Base-by-base conservation (phyloP, 441 rosid genomes). In the Monsonia emarginata region DNA sequence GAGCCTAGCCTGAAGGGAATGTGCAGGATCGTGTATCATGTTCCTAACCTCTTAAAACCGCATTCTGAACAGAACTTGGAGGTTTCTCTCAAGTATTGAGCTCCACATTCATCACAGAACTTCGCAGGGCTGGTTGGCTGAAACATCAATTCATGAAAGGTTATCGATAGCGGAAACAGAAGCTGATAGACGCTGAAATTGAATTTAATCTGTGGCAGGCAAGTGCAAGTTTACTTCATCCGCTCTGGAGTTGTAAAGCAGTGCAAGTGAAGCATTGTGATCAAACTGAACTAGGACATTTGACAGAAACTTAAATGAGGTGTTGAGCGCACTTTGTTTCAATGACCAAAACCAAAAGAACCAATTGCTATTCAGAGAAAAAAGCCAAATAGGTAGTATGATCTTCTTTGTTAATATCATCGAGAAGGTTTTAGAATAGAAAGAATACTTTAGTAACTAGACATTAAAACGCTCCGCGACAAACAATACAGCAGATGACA, bases 11-110 rank as follows among this genome's bases (percentile, higher is more conserved):
- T 19, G 25, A 8, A 50, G 61, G 28, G 42, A 19, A 18, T 28
- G 14, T 65, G 27, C 19, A 30, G 3, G 22, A 7, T 57, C 32
- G 10, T 40, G 19, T 30, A 24, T 82, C 83, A 88, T 2, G 76
- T 80, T 70, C 97, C 97, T 70, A 87, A 70, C 74, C 98, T 84
- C 83, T 93, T 93, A 31, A 82, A 66, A 13, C 98, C 98, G 61
- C 98, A 93, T 76, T 90, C 96, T 0, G 92, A 90, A 80, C 98
- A 89, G 81, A 87, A 93, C 70, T 93, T 90, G 34, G 97, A 93
- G 44, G 91, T 86, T 64, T 93, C 98, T 81, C 97, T 86, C 52
- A 85, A 18, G 71, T 90, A 93, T 36, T 82, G 85, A 38, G 90
- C 82, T 8, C 98, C 97, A 71, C 98, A 90, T 79, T 87, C 95